Conservation (phyloP, 441 rosid species). For the Daphne laureola region DNA sequence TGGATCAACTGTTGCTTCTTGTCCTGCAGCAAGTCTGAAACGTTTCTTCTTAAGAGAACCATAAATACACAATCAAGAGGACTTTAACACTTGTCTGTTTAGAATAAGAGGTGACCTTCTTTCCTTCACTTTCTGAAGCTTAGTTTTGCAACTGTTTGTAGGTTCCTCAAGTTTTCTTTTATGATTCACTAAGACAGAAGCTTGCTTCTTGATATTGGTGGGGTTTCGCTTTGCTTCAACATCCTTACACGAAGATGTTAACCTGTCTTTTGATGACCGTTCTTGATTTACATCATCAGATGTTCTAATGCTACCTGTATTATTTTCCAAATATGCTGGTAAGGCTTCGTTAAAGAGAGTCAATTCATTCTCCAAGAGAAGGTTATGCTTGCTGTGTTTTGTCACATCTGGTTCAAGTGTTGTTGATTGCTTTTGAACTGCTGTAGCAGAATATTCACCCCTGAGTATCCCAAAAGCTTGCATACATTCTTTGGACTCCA, state of each 20-base stretch:
- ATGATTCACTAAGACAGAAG: conserved; percentile 5
- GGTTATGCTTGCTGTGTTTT: conserved; percentile 16
- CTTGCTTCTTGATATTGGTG: conserved; percentile 9
- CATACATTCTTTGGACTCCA: conserved; percentile 13
- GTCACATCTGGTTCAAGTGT: conserved; percentile 36
- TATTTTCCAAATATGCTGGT: conserved; percentile 14
- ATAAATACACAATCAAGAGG: conserved; percentile 19
- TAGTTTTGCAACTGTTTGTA: conserved; percentile 20
- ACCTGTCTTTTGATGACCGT: conserved; percentile 13
- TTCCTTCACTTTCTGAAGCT: conserved; percentile 18
- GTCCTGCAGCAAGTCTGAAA: conserved; percentile 14
- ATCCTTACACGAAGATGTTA: conserved; percentile 12
- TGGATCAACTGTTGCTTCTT: conserved; percentile 16
- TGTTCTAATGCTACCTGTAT: conserved; percentile 9
- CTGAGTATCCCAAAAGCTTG: conserved; percentile 13
- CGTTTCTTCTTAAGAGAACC: conserved; percentile 15
- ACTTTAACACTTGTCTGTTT: conserved; percentile 22
- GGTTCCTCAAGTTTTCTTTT: conserved; percentile 16
- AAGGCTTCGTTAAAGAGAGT: conserved; percentile 12
- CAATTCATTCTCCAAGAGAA: conserved; percentile 15
- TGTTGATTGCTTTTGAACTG: conserved; percentile 27
- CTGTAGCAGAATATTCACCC: conserved; percentile 17
- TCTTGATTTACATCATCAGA: conserved; percentile 11
- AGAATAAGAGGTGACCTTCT: conserved; percentile 25
- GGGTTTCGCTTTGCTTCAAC: conserved; percentile 15